phyloP scores from a whole-genome alignment of 345 rosid genomes.

The rapeseed (Brassica napus) region Da-Ae NC_063438.1:12315501-12316000 shows the following conservation, averaged over 20 bases:
- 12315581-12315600: background rate
- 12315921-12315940: no score
- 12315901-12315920: no score
- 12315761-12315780: background rate
- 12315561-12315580: background rate
- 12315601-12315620: slow-evolving; percentile 1
- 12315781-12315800: background rate
- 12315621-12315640: background rate
- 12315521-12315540: background rate
- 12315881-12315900: no score
- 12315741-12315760: background rate
- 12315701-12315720: background rate
- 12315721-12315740: background rate
- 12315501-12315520: background rate
- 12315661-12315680: background rate
- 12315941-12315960: no score
- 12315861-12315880: background rate
- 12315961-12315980: no score
- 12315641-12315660: background rate
- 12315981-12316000: no score
- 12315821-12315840: background rate
- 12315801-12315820: background rate
- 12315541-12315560: background rate
- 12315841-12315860: background rate
- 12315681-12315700: background rate